Base-by-base conservation (phyloP, 345 rosid genomes). In the Hypericum perforatum region DNA sequence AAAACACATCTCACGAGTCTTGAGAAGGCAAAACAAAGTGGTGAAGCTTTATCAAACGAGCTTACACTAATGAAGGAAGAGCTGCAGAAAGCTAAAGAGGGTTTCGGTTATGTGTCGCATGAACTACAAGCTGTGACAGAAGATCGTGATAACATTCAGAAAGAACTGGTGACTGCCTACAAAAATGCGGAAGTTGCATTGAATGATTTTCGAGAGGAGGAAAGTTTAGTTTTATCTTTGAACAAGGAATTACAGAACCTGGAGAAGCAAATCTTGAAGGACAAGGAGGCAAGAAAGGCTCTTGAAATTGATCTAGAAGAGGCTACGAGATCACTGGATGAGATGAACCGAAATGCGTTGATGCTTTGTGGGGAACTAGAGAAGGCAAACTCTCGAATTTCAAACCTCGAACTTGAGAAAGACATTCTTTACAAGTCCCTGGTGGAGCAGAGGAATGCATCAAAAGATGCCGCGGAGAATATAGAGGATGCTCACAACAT, bases 401-500 rank as follows among this genome's bases (percentile, higher is more conserved):
- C 78, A 5, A 73, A 61, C 47, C 85, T 92, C 29, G 90, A 83
- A 70, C 79, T 74, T n/a, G 98, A 92, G 71, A 85, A 82, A 62
- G 78, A 82, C 70, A 61, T 78, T 65, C 85, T 92, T 29, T 80
- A 81, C 72, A 77, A 66, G 65, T 79, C 94, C 57, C 71, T 88
- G 13, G 72, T 72, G 6, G 94, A 70, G 64, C 88, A 87, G 52
- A 82, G 77, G 76, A 73, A 69, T 9, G 74, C 71, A 46, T 52
- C 78, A 13, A 73, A 58, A 62, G 95, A 82, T 66, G 92, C 84
- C 14, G 70, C 50, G 42, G 96, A 88, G 52, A 92, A 88, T 61
- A 76, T 92, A 70, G 95, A 88, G 64, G 98, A 88, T 50, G 98
- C 96, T 0, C 98, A 85, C 67, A 74, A 54, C 75, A 82, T 88